Base-by-base conservation (phyloP, 306 rosid genomes). In the Cicer pinnatifidum region DNA sequence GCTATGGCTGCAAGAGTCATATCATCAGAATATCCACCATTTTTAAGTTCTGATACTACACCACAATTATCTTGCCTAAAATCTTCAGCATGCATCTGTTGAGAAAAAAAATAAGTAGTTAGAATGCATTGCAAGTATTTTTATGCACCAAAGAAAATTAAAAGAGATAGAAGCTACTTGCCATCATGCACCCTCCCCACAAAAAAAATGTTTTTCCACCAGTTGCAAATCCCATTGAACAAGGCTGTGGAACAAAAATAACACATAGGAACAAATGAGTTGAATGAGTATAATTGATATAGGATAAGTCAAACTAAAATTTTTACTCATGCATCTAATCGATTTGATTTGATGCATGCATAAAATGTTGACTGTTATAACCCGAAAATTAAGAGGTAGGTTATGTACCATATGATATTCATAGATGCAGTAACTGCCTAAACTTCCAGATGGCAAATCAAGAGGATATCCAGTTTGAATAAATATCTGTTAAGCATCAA, bases 101-200 rank as follows among this genome's bases (percentile, higher is more conserved):
- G 58, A 86, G 78, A 62, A 67, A 72, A 59, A 76, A 82, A 67
- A 73, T 67, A 67, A 53, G 56, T 28, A 68, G 44, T 87, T 60
- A 84, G 78, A 75, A 65, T 65, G 1, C 1, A 75, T 61, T 65
- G 1, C 1, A 81, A 61, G 17, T 17, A 73, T 15, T 56, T 65
- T 70, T 47, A 69, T 35, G 50, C 45, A 69, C 37, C 44, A 72
- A 60, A 43, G 6, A 51, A 46, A 16, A 67, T 19, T 41, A 47
- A 33, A 80, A 39, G 69, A 11, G 68, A 71, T 35, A 45, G 82
- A 63, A 81, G 78, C 58, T 80, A 90, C 92, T 88, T 85, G 80
- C 99, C 99, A 95, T 95, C 99, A 95, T 95, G 96, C 99, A 95
- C 61, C 99, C 99, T 88, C 99, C 99, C 99, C 99, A 95, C 13